phyloP scores from a whole-genome alignment of 2,329 filamentous ascomycete genomes.

The Aspergillus jensenii region DNA sequence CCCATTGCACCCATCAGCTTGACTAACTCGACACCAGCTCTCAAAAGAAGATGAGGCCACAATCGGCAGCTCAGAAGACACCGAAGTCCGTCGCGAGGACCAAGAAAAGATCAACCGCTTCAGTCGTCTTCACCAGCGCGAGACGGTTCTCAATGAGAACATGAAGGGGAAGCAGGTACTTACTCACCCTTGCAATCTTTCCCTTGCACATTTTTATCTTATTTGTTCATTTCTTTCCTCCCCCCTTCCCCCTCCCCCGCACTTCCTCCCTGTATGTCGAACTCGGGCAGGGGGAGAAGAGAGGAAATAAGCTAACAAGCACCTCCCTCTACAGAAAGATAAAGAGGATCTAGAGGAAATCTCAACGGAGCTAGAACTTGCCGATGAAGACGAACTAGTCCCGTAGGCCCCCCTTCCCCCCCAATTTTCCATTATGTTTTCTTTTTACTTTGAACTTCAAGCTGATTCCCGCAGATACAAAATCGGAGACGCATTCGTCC shows the following conservation, averaged over 20 bases:
- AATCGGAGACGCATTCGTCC: constrained; percentile 93
- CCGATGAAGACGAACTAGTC: constrained; percentile 90
- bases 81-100: constrained; percentile 92
- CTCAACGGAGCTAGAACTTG: constrained; percentile 84
- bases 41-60: constrained; percentile 86
- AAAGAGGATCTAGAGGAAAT: constrained; percentile 97
- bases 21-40: constrained; percentile 57
- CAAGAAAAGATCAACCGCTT: constrained; percentile 99
- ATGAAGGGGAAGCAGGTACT: constrained; percentile 70
- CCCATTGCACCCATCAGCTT: neutral
- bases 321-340: constrained; percentile 68
- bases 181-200: no score
- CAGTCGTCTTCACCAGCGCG: constrained; percentile 87
- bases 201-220: neutral
- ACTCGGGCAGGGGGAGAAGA: neutral
- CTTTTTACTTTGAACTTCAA: neutral
- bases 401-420: no score
- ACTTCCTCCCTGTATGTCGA: neutral
- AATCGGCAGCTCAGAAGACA: constrained; percentile 68
- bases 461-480: constrained; percentile 69
- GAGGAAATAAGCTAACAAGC: neutral
- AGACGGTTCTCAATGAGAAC: constrained; percentile 75
- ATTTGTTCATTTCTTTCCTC: neutral
- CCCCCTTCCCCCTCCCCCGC: neutral
- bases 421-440: neutral